Conservation (phyloP, 1,284 basidiomycete species). For the Ceratobasidium sp. region DNA sequence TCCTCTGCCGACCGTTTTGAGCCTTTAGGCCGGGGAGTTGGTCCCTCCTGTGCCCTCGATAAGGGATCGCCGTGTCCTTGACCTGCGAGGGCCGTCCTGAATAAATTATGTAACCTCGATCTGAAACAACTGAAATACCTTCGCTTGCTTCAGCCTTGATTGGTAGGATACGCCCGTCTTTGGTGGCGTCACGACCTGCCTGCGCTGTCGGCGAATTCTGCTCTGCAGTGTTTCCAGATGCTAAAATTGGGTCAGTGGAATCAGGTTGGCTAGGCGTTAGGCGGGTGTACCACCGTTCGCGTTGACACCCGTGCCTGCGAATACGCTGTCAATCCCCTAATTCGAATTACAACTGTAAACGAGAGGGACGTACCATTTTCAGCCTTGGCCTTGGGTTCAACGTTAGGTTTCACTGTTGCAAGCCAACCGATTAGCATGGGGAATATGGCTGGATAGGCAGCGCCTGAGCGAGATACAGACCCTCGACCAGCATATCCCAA, state of each 20-base stretch:
- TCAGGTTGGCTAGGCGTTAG: background rate
- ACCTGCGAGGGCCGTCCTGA: background rate
- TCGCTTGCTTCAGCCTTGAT: background rate
- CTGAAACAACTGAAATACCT: background rate
- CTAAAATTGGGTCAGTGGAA: background rate
- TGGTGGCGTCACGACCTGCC: background rate
- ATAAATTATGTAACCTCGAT: background rate
- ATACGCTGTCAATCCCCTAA: background rate
- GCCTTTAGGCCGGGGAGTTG: background rate
- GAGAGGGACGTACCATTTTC: background rate
- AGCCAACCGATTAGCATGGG: background rate
- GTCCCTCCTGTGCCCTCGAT: background rate
- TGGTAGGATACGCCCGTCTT: background rate
- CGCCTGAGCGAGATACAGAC: too few species aligned
- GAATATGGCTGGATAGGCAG: too few species aligned
- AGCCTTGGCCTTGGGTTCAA: too few species aligned
- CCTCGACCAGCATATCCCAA: too few species aligned
- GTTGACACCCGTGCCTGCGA: background rate
- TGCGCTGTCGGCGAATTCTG: background rate
- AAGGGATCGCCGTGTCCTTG: background rate
- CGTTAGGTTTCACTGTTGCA: background rate
- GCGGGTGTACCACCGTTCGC: background rate
- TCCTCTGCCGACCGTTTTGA: conserved; percentile 19
- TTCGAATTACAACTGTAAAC: too few species aligned
- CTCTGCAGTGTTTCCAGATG: background rate